Evolutionary conservation across 768 basidiomycete species (phyloP).

Genomic region (Paxillus involutus): DNA sequence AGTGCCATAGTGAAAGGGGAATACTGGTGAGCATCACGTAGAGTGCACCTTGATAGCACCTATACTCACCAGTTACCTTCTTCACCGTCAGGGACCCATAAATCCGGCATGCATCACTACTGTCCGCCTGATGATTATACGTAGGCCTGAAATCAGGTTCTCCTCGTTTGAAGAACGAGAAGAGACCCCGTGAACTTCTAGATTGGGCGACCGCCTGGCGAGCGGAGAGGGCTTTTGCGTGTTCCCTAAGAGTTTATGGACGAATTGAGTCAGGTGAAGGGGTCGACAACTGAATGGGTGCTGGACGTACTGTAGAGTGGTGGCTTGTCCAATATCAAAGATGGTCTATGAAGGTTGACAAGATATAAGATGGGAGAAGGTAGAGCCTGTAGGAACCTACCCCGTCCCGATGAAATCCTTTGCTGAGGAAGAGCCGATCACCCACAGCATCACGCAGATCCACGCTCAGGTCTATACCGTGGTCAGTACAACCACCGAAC

Average conservation of each 20-base stretch:
- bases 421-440: slow-evolving; percentile 82
- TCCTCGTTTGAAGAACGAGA: slow-evolving; percentile 51
- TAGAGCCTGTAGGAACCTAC: slow-evolving; percentile 39
- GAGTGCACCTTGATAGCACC: neutral
- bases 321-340: slow-evolving; percentile 84
- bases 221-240: slow-evolving; percentile 65
- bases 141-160: slow-evolving; percentile 64
- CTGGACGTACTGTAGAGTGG: slow-evolving; percentile 53
- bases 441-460: slow-evolving; percentile 94
- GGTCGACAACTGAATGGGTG: neutral
- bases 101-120: slow-evolving; percentile 80
- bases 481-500: neutral
- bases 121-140: slow-evolving; percentile 65
- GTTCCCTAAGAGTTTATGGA: slow-evolving; percentile 42
- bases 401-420: slow-evolving; percentile 81
- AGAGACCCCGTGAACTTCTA: slow-evolving; percentile 70
- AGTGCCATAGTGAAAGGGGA: neutral
- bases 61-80: slow-evolving; percentile 74
- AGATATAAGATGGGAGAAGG: neutral
- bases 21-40: neutral
- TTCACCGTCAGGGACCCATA: slow-evolving; percentile 83
- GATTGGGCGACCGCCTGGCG: slow-evolving; percentile 72
- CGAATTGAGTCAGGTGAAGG: neutral
- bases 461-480: slow-evolving; percentile 67
- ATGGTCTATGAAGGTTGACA: slow-evolving; percentile 45